Evolutionary conservation across 2,329 filamentous ascomycete species (phyloP).

Genomic region (Setomelanomma holmii): DNA sequence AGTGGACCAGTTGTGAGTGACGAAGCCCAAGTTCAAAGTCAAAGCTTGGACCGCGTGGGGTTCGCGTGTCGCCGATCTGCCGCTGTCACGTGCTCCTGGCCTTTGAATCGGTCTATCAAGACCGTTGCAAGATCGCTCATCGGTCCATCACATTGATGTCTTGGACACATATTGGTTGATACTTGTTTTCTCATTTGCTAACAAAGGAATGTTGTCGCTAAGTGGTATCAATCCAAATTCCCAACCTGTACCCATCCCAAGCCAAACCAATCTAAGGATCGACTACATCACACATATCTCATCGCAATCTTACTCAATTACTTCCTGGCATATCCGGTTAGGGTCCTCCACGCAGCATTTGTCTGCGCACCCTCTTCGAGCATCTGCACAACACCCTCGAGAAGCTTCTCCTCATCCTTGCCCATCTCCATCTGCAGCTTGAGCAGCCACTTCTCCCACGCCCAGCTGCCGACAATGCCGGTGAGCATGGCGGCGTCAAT

Average conservation of each 20-base stretch:
- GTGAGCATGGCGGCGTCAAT: constrained; percentile 76
- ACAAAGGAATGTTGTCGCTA: constrained; percentile 34
- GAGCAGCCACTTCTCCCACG: constrained; percentile 96
- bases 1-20: constrained; percentile 2
- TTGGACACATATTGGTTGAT: constrained; percentile 20
- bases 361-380: constrained; percentile 67
- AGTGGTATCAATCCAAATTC: constrained; percentile 37
- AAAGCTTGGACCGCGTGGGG: constrained; percentile 32
- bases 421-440: constrained; percentile 87
- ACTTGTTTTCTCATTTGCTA: constrained; percentile 20
- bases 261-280: background rate
- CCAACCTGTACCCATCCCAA: too few relatives aligned
- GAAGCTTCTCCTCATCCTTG: constrained; percentile 61
- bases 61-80: constrained; percentile 24
- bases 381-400: constrained; percentile 64
- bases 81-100: constrained; percentile 22
- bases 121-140: too few relatives aligned
- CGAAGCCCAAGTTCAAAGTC: constrained; percentile 11
- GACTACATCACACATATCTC: constrained; percentile 7
- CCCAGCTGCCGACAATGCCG: constrained; percentile 84
- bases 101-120: too few relatives aligned
- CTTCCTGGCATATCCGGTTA: constrained; percentile 60
- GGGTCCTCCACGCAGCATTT: constrained; percentile 65
- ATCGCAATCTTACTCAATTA: constrained; percentile 32
- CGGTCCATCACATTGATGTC: too few relatives aligned